A percentile compares a stretch with the other conserved stretches of the same genome.
phyloP scores from a whole-genome alignment of 2,329 filamentous ascomycete genomes.

The Davidsoniella australis region DNA sequence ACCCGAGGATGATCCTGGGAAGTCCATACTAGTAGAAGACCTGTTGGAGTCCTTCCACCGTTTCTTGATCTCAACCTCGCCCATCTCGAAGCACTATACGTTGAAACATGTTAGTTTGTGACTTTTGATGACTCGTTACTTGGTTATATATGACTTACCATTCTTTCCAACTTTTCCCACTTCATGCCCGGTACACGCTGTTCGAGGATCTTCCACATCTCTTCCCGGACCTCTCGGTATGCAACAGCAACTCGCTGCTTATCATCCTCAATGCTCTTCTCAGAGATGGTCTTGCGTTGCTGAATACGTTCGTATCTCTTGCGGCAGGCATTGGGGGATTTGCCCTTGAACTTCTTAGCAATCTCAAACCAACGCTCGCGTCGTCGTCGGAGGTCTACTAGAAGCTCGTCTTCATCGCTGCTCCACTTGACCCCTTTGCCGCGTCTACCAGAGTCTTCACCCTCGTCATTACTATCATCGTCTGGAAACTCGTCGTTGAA shows the following conservation, averaged over 20 bases:
- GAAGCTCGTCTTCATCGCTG: slow-evolving; percentile 44
- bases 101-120: not conserved
- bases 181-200: slow-evolving; percentile 55
- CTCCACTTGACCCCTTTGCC: slow-evolving; percentile 60
- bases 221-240: slow-evolving; percentile 63
- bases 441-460: slow-evolving; percentile 5
- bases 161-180: slow-evolving; percentile 54
- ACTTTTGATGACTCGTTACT: not conserved
- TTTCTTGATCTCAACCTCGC: slow-evolving; percentile 11
- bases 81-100: slow-evolving; percentile 12
- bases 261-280: slow-evolving; percentile 37
- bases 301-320: slow-evolving; percentile 77
- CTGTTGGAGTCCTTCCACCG: slow-evolving; percentile 7
- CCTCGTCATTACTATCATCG: slow-evolving; percentile 4
- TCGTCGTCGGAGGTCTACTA: slow-evolving; percentile 9
- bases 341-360: slow-evolving; percentile 47
- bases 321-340: slow-evolving; percentile 69
- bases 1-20: not conserved
- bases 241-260: slow-evolving; percentile 49
- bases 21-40: not conserved
- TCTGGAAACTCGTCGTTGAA: slow-evolving; percentile 4
- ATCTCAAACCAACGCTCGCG: slow-evolving; percentile 11
- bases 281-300: slow-evolving; percentile 41
- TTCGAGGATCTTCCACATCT: slow-evolving; percentile 67
- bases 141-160: slow-evolving; percentile 26